Conservation (phyloP, 352 stramenopile genomes). For the Phytophthora crassamura region DNA sequence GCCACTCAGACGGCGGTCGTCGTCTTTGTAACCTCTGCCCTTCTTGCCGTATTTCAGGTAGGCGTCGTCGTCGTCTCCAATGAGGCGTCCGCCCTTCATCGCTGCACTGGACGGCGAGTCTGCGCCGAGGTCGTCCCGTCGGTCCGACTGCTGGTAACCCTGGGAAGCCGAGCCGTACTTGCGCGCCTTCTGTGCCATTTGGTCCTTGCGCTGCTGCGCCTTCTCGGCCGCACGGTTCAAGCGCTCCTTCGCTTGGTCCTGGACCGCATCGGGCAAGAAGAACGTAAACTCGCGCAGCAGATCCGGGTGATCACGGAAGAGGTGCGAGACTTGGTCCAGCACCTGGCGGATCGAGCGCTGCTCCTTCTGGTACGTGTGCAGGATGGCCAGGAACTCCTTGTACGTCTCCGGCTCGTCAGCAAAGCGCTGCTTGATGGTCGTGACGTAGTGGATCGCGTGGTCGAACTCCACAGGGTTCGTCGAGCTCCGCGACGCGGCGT, state of each 20-base stretch:
- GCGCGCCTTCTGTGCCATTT: slow-evolving; percentile 56
- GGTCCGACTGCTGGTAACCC: slow-evolving; percentile 46
- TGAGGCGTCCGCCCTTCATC: slow-evolving; percentile 54
- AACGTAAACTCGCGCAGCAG: slow-evolving; percentile 99
- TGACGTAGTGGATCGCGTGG: slow-evolving; percentile 99
- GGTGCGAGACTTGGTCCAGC: slow-evolving; percentile 97
- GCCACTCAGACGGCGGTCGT: slow-evolving; percentile 55
- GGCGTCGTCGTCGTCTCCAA: slow-evolving; percentile 53
- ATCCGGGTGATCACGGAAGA: slow-evolving; percentile 99
- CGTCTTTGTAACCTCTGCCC: slow-evolving; percentile 59
- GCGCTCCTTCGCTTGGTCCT: slow-evolving; percentile 97
- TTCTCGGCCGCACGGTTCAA: slow-evolving; percentile 96
- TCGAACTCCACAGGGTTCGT: slow-evolving; percentile 98
- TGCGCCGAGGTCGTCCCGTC: slow-evolving; percentile 50
- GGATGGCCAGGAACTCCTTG: slow-evolving; percentile 99
- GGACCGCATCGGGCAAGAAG: slow-evolving; percentile 99
- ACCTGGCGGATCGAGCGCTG: slow-evolving; percentile 98
- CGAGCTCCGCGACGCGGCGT: slow-evolving; percentile 44
- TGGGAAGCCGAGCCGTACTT: slow-evolving; percentile 48
- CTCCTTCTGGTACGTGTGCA: slow-evolving; percentile 99
- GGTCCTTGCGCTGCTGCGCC: slow-evolving; percentile 90
- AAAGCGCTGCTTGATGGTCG: slow-evolving; percentile 99
- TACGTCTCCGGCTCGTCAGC: slow-evolving; percentile 98
- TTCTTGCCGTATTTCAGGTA: slow-evolving; percentile 54
- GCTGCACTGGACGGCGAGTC: slow-evolving; percentile 66